Percentiles rank a stretch among this genome's conserved stretches.
Conservation (phyloP, 306 rosid species). For the Vigna radiata region DNA sequence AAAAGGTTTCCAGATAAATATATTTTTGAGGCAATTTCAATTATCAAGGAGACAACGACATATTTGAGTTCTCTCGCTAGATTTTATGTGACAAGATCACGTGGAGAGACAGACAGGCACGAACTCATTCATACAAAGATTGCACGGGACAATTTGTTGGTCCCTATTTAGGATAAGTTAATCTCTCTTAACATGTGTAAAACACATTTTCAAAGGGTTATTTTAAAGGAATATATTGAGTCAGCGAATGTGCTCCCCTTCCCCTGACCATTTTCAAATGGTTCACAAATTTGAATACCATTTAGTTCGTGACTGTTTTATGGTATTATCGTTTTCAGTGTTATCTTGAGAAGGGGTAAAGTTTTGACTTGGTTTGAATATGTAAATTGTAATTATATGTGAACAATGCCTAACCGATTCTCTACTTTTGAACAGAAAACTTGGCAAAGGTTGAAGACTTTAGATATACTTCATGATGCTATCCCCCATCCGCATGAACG, state of each 20-base stretch:
- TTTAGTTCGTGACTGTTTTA: not conserved
- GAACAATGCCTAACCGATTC: conserved; percentile 32
- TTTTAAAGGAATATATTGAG: conserved; percentile 6
- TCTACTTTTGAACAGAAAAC: conserved; percentile 63
- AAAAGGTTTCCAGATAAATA: not conserved
- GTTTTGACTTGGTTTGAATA: conserved; percentile 11
- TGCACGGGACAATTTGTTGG: conserved; percentile 1
- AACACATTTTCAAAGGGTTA: conserved; percentile 12
- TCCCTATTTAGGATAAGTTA: conserved; percentile 14
- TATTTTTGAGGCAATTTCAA: not conserved
- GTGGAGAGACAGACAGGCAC: not conserved
- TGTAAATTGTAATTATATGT: not conserved
- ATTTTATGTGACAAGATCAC: not conserved
- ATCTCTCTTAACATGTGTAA: conserved; percentile 8
- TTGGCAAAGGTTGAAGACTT: conserved; percentile 72
- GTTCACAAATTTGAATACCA: not conserved
- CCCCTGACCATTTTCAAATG: conserved; percentile 7
- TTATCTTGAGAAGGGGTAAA: conserved; percentile 24
- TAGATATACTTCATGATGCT: conserved; percentile 73
- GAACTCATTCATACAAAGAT: not conserved
- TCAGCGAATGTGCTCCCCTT: not conserved
- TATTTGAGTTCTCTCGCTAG: conserved; percentile 8
- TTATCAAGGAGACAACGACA: not conserved
- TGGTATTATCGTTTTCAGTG: not conserved
- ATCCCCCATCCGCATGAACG: conserved; percentile 69